Percentiles rank a stretch among this genome's conserved stretches.
These are phyloP conservation scores for Populus deltoides DNA, from an alignment of 345 rosid species.

Conservation along the genomic window DNA sequence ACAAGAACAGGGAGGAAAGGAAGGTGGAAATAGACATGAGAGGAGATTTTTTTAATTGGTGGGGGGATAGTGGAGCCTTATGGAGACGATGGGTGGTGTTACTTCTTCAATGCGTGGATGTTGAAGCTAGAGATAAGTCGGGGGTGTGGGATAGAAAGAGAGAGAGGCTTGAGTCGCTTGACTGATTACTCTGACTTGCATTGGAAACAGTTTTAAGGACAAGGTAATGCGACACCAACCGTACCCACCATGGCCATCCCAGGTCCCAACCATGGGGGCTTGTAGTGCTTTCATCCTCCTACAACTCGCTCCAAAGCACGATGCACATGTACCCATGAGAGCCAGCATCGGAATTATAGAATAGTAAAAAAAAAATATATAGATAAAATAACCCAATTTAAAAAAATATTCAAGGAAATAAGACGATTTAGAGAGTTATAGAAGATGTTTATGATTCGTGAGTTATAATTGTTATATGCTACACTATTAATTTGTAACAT, in stretches of 20 bases:
- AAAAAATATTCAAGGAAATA: too few species aligned
- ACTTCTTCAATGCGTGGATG: slow-evolving; percentile 32
- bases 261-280: slow-evolving; percentile 8
- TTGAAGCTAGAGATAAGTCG: slow-evolving; percentile 20
- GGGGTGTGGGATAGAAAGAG: not conserved
- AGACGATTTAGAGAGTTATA: too few species aligned
- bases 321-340: slow-evolving; percentile 16
- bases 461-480: too few species aligned
- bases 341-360: not conserved
- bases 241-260: slow-evolving; percentile 24
- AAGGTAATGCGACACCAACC: slow-evolving; percentile 32
- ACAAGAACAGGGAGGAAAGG: slow-evolving; percentile 14
- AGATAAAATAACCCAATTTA: too few species aligned
- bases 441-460: too few species aligned
- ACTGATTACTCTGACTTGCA: slow-evolving; percentile 18
- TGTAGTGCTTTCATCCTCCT: slow-evolving; percentile 21
- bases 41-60: slow-evolving; percentile 1
- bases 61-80: slow-evolving; percentile 15
- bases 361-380: too few species aligned
- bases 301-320: not conserved
- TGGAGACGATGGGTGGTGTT: slow-evolving; percentile 24
- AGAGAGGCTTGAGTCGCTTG: slow-evolving; percentile 12
- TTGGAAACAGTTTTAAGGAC: slow-evolving; percentile 26
- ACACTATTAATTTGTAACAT: too few species aligned
- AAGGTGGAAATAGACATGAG: slow-evolving; percentile 10